Conservation (phyloP, 305 asterid genomes). For the Fraxinus angustifolia region DNA sequence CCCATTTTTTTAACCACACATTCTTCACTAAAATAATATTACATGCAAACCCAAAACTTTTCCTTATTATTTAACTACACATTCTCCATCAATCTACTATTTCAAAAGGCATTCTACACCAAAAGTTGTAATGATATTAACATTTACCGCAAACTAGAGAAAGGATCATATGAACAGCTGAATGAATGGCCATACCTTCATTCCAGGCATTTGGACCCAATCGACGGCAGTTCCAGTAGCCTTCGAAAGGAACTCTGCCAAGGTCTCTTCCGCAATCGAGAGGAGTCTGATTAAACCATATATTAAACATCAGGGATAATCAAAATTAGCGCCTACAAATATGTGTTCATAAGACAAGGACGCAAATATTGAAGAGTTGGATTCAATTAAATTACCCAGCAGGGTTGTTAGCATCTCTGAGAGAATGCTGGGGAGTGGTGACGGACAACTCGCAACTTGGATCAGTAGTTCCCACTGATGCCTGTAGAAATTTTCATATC, state of each 20-base stretch:
- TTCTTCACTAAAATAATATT: neutral
- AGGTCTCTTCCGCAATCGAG: constrained; percentile 92
- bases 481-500: constrained; percentile 29
- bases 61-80: neutral
- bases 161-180: neutral
- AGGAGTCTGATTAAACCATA: constrained; percentile 64
- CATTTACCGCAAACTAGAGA: neutral
- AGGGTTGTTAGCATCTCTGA: constrained; percentile 82
- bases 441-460: constrained; percentile 82
- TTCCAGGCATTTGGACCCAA: constrained; percentile 99
- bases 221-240: constrained; percentile 99
- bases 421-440: constrained; percentile 71
- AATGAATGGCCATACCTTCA: constrained; percentile 60
- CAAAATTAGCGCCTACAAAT: neutral
- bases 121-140: neutral
- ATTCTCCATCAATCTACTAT: neutral
- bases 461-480: constrained; percentile 58
- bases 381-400: constrained; percentile 67
- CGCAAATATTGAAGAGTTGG: constrained; percentile 3
- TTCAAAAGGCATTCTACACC: neutral
- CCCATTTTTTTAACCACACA: neutral
- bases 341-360: neutral
- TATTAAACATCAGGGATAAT: constrained; percentile 4
- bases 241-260: constrained; percentile 98
- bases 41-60: neutral